phyloP scores from a whole-genome alignment of 228 moss, liverwort and hornwort species.

The Sphagnum magellanicum region DNA sequence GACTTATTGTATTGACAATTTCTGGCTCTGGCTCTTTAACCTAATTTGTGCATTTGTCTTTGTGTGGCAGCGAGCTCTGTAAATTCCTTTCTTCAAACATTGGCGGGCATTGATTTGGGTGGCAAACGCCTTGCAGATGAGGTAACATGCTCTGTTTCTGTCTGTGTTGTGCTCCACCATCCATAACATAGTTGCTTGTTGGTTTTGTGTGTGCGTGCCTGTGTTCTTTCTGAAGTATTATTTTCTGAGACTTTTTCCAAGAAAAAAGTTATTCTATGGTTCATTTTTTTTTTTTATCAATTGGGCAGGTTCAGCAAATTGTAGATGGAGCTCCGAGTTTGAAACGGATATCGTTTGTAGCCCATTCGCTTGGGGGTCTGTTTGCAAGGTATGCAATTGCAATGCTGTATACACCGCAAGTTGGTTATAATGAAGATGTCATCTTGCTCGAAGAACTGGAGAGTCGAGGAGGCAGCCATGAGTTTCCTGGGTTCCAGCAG shows the following conservation, averaged over 20 bases:
- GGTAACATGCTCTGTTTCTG: slow-evolving; percentile 22
- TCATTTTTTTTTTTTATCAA: not conserved
- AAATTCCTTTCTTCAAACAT: slow-evolving; percentile 72
- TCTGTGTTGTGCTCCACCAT: no score
- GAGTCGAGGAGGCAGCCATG: not conserved
- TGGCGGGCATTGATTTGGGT: slow-evolving; percentile 75
- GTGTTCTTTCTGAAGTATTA: no score
- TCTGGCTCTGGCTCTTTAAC: not conserved
- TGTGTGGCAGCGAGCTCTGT: slow-evolving; percentile 67
- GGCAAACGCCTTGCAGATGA: slow-evolving; percentile 84
- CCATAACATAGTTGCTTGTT: no score
- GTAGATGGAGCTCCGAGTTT: slow-evolving; percentile 46
- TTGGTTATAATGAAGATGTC: slow-evolving; percentile 7
- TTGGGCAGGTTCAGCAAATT: slow-evolving; percentile 48
- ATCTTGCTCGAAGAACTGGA: slow-evolving; percentile 11
- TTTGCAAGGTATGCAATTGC: slow-evolving; percentile 85
- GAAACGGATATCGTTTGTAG: slow-evolving; percentile 71
- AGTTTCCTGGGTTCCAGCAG: slow-evolving; percentile 11
- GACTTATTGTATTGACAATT: not conserved
- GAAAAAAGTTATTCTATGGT: no score
- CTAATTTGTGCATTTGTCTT: not conserved
- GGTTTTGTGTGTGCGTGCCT: no score
- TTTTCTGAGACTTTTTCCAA: no score
- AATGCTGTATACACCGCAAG: slow-evolving; percentile 29
- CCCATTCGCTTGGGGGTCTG: slow-evolving; percentile 91